Base-by-base conservation (phyloP, 345 rosid genomes). In the Cochlearia excelsa region DNA sequence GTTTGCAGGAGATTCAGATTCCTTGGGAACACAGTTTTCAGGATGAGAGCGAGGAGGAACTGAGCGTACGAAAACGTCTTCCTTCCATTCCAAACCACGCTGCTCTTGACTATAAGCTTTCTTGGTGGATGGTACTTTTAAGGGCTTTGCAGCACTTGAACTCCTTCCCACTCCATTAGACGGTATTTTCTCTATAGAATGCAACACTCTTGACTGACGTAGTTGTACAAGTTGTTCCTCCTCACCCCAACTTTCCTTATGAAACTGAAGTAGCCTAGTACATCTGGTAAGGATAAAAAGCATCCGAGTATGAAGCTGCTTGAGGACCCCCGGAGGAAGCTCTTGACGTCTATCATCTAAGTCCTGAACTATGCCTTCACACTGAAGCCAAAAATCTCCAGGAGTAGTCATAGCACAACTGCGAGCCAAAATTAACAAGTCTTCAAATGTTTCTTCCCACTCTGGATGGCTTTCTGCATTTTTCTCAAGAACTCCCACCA, bases 291-390 rank as follows among this genome's bases (percentile, higher is more conserved):
- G 95, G 61, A 94, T 90, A 78, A 94, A 90, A 75, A 94, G 97
- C 97, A 94, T 94, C 72, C 81, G 80, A 8, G 99, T 94, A 74
- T 90, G 85, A 50, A 94, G 97, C 79, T 85, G 92, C 84, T 90
- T 90, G 69, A 94, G 79, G 63, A 54, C 84, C 29, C 99, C 97
- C 2, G 86, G 87, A 52, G 97, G 87, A 80, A 80, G 88, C 77
- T 94, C 99, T 75, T 94, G 99, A 51, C 99, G 97, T 69, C 79
- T 87, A 76, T 94, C 97, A 79, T 87, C 99, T 72, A 94, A 72
- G 57, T 94, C 99, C 78, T 94, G 99, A 62, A 94, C 99, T 76
- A 90, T 90, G 65, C 96, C 85, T 80, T 94, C 99, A 76, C 99
- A 94, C 68, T 87, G 97, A 74, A 90, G 97, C 99, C 99, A 94